These are phyloP conservation scores for Zizania latifolia DNA, from an alignment of 176 grass and related monocot genomes.

Conservation along the genomic window DNA sequence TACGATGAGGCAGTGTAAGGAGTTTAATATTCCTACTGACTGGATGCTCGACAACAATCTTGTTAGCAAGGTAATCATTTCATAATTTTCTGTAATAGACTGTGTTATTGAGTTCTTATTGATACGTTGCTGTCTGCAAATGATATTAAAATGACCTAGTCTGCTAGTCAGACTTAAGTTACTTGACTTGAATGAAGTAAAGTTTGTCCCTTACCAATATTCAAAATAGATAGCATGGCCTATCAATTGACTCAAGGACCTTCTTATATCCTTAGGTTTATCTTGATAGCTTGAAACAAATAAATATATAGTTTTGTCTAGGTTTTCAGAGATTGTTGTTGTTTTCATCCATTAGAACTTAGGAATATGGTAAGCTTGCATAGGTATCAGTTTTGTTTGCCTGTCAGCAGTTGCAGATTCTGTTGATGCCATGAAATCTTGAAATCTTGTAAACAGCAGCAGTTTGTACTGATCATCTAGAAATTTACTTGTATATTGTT, in stretches of 20 bases:
- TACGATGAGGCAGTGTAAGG: constrained; percentile 73
- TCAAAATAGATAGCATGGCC: neutral
- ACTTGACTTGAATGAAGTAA: neutral
- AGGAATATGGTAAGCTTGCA: neutral
- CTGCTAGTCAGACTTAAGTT: neutral
- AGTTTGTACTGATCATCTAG: neutral
- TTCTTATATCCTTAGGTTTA: neutral
- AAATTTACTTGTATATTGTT: neutral
- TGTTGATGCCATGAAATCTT: neutral
- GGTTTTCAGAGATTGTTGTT: neutral
- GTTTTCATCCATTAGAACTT: neutral
- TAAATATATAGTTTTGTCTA: neutral
- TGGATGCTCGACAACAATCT: constrained; percentile 95
- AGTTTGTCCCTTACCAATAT: neutral
- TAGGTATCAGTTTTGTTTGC: neutral
- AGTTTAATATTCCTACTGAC: constrained; percentile 87
- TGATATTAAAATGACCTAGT: neutral
- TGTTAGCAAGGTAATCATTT: constrained; percentile 71
- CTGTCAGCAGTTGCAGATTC: neutral
- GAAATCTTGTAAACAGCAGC: neutral
- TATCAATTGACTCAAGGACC: neutral
- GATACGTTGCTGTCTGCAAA: neutral
- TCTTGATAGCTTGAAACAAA: neutral
- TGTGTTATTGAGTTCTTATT: neutral
- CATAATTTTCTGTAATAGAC: neutral